Evolutionary conservation across 108 stramenopile species (phyloP).

Genomic region (Skeletonema marinoi): DNA sequence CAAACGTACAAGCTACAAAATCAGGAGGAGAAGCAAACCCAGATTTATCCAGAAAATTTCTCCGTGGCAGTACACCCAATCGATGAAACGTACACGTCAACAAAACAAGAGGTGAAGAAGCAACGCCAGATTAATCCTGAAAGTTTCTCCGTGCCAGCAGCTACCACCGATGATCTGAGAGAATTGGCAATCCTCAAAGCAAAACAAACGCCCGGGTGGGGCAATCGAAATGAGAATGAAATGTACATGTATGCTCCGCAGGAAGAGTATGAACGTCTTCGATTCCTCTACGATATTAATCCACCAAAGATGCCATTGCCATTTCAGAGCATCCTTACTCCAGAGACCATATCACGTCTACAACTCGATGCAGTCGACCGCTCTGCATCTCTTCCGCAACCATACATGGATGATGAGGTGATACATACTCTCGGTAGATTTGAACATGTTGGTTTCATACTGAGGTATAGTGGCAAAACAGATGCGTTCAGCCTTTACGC

Average conservation of each 20-base stretch:
- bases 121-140: neutral
- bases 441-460: neutral
- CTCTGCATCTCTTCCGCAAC: neutral
- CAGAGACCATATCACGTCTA: neutral
- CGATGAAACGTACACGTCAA: neutral
- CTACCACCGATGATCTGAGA: neutral
- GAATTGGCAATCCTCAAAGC: neutral
- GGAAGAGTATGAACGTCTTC: neutral
- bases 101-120: neutral
- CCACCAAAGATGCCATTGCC: neutral
- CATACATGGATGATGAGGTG: neutral
- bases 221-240: neutral
- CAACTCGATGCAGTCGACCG: neutral
- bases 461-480: neutral
- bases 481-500: neutral
- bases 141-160: neutral
- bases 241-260: neutral
- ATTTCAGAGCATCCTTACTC: neutral
- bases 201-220: slow-evolving; percentile 9
- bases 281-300: neutral
- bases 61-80: neutral
- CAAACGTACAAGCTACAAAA: too few relatives aligned
- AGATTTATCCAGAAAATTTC: neutral
- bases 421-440: neutral
- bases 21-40: neutral